These are phyloP conservation scores for Fusarium veterinarium DNA, from an alignment of 2,329 filamentous ascomycete species.

Conservation along the genomic window DNA sequence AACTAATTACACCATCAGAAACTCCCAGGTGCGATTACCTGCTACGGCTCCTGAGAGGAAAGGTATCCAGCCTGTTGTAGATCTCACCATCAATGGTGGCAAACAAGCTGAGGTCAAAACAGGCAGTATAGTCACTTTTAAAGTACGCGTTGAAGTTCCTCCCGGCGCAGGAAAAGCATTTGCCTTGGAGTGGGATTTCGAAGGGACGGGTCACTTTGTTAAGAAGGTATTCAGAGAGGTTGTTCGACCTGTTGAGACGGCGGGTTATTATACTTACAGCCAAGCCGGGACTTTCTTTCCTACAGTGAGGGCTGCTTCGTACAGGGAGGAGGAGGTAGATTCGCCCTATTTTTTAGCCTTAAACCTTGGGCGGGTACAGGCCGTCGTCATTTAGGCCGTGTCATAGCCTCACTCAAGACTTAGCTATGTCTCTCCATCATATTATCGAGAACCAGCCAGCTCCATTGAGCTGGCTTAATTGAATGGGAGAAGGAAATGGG, in stretches of 20 bases:
- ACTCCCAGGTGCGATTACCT: rapidly evolving
- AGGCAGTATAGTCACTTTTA: rapidly evolving
- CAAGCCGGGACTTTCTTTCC: rapidly evolving
- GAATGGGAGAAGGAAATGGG: too few species aligned
- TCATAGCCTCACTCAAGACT: too few species aligned
- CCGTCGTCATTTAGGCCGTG: neutral
- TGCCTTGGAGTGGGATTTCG: neutral
- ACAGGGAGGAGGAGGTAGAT: rapidly evolving
- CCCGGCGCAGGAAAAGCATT: neutral
- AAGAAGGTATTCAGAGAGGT: rapidly evolving
- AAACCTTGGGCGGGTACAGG: rapidly evolving
- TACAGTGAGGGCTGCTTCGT: rapidly evolving
- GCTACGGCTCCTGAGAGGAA: rapidly evolving
- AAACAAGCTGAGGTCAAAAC: rapidly evolving
- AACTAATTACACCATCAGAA: rapidly evolving
- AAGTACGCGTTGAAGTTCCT: rapidly evolving
- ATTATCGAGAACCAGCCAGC: too few species aligned
- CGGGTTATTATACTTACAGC: rapidly evolving
- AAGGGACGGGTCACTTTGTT: rapidly evolving
- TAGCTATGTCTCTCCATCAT: too few species aligned
- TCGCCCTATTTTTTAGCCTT: rapidly evolving
- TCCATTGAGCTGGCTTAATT: too few species aligned
- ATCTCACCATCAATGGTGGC: rapidly evolving
- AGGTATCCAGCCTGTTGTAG: neutral
- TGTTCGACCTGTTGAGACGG: rapidly evolving